Percentiles rank a stretch among this genome's conserved stretches.
phyloP scores from a whole-genome alignment of 2,329 filamentous ascomycete genomes.

The Intubia oerlemansii region DNA sequence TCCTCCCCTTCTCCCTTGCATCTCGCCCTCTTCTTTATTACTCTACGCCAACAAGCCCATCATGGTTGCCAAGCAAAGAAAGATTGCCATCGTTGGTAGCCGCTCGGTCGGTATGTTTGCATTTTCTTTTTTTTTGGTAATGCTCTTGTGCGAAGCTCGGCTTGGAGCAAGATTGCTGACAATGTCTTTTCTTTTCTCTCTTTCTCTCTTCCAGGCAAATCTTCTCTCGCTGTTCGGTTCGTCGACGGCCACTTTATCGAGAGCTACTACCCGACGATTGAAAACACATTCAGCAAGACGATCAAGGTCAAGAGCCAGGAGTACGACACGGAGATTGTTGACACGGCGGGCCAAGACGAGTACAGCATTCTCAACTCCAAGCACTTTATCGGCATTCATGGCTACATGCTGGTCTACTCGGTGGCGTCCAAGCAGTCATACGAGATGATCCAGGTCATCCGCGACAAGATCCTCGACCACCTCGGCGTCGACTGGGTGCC shows the following conservation, averaged over 20 bases:
- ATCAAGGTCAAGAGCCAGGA: conserved; percentile 88
- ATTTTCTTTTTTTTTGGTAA: background rate
- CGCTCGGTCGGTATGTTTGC: conserved; percentile 43
- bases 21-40: too few relatives aligned
- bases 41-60: too few relatives aligned
- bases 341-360: conserved; percentile 96
- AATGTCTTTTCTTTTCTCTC: background rate
- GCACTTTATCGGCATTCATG: conserved; percentile 97
- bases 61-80: conserved; percentile 71
- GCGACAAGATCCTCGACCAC: conserved; percentile 94
- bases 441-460: conserved; percentile 90
- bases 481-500: conserved; percentile 85
- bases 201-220: conserved; percentile 51
- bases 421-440: conserved; percentile 85
- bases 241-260: conserved; percentile 97
- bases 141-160: too few relatives aligned
- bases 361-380: conserved; percentile 97
- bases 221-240: conserved; percentile 87
- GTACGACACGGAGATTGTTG: conserved; percentile 90
- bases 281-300: conserved; percentile 94
- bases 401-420: conserved; percentile 97
- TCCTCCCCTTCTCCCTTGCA: too few relatives aligned
- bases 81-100: conserved; percentile 90
- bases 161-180: too few relatives aligned
- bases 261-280: conserved; percentile 96